phyloP scores from a whole-genome alignment of 2,329 filamentous ascomycete species.

The Pseudocercospora fuligena region DNA sequence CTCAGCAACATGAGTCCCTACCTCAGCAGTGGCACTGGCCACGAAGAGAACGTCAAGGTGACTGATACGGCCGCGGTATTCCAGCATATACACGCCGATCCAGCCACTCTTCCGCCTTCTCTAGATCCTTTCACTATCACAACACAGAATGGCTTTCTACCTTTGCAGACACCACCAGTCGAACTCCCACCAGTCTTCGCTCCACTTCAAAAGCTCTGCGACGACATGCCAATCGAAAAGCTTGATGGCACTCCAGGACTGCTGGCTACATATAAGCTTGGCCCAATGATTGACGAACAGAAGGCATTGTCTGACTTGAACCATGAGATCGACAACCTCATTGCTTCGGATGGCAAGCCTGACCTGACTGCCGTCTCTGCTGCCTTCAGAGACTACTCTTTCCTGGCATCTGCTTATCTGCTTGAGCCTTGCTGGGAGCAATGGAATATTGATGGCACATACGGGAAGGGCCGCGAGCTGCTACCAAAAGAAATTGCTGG shows the following conservation, averaged over 20 bases:
- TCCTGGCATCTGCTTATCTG: slow-evolving; percentile 85
- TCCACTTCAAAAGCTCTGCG: slow-evolving; percentile 71
- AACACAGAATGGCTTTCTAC: slow-evolving; percentile 74
- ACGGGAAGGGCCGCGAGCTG: slow-evolving; percentile 75
- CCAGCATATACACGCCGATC: slow-evolving; percentile 37
- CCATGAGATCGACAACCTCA: slow-evolving; percentile 57
- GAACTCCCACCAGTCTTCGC: slow-evolving; percentile 75
- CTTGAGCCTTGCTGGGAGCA: slow-evolving; percentile 89
- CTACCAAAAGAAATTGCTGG: slow-evolving; percentile 76
- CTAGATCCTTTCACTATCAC: slow-evolving; percentile 71
- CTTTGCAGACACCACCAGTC: slow-evolving; percentile 57
- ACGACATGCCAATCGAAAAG: slow-evolving; percentile 79
- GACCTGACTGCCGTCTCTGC: slow-evolving; percentile 83
- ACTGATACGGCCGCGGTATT: slow-evolving; percentile 30
- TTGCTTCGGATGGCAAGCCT: slow-evolving; percentile 62
- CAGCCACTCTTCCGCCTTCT: slow-evolving; percentile 32
- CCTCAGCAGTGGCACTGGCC: slow-evolving; percentile 21
- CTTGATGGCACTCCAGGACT: slow-evolving; percentile 75
- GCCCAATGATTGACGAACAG: slow-evolving; percentile 66
- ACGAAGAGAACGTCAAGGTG: slow-evolving; percentile 15
- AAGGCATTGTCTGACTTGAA: slow-evolving; percentile 79
- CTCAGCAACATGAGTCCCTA: slow-evolving; percentile 28
- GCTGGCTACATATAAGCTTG: slow-evolving; percentile 74
- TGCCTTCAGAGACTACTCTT: slow-evolving; percentile 88
- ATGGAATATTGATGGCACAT: slow-evolving; percentile 64